A percentile compares a stretch with the other conserved stretches of the same genome.
Evolutionary conservation across 2,329 filamentous ascomycete species (phyloP).

Genomic region (Cyphellophora europaea): DNA sequence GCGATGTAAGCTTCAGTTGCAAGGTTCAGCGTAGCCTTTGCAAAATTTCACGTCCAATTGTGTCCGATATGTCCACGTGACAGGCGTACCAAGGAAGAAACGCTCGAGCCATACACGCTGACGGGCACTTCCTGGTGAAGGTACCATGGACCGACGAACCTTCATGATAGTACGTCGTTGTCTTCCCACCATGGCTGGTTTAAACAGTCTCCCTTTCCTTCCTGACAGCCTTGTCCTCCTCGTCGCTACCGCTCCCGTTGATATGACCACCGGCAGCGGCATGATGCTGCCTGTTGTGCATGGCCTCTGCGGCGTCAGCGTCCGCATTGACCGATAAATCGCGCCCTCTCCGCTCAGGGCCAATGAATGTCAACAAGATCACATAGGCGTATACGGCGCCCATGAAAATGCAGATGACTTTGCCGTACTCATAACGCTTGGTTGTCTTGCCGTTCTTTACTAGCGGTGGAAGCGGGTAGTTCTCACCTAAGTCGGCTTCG

Average conservation of each 20-base stretch:
- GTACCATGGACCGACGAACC: too few species aligned
- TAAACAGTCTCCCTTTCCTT: conserved; percentile 9
- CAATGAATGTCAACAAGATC: conserved; percentile 40
- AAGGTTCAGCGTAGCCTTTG: too few species aligned
- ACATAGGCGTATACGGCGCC: conserved; percentile 63
- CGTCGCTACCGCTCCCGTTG: conserved; percentile 5
- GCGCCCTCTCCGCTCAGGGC: conserved; percentile 38
- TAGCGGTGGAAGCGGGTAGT: conserved; percentile 56
- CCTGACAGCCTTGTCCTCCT: conserved; percentile 14
- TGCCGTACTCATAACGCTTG: conserved; percentile 62
- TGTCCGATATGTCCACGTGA: too few species aligned
- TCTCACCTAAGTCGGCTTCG: conserved; percentile 64
- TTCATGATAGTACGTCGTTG: too few species aligned
- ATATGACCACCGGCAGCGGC: conserved; percentile 5
- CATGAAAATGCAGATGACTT: conserved; percentile 88
- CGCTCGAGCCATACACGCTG: too few species aligned
- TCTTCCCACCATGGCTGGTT: too few species aligned
- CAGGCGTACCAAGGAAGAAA: too few species aligned
- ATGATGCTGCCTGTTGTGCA: conserved; percentile 11
- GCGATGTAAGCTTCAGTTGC: too few species aligned
- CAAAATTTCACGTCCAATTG: too few species aligned
- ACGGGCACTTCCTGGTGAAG: too few species aligned
- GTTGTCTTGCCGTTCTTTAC: conserved; percentile 33
- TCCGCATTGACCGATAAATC: conserved; percentile 40
- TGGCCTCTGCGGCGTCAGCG: conserved; percentile 34